Conservation (phyloP, 2,329 filamentous ascomycete genomes). For the Cladosporium oxysporum region DNA sequence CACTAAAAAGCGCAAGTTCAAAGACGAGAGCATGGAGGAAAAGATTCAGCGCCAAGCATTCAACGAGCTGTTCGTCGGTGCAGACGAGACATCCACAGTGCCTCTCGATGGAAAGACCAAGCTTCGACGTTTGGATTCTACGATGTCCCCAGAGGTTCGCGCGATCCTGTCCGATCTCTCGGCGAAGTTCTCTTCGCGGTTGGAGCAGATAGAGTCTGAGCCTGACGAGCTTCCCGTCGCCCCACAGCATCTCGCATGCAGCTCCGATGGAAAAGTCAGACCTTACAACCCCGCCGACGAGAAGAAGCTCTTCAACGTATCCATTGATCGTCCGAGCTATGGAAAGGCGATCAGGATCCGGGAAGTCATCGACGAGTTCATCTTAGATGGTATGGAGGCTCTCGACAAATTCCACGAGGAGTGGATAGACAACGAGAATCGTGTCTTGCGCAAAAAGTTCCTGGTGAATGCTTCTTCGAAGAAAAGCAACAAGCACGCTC, state of each 20-base stretch:
- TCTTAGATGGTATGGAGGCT: not conserved
- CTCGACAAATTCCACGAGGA: not conserved
- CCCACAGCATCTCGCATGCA: not conserved
- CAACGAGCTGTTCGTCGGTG: not conserved
- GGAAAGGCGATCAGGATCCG: not conserved
- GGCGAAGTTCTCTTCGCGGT: not conserved
- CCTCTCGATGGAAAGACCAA: not conserved
- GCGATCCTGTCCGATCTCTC: not conserved
- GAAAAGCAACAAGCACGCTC: not conserved
- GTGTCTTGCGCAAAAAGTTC: not conserved
- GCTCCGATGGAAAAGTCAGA: not conserved
- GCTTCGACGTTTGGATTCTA: not conserved
- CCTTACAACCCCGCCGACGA: not conserved
- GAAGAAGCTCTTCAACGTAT: not conserved
- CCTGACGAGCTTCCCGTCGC: not conserved
- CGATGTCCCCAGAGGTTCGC: not conserved
- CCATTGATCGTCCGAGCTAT: not conserved
- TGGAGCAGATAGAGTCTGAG: not conserved
- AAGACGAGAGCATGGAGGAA: not conserved
- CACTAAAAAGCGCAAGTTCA: not conserved
- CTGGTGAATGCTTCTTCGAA: not conserved
- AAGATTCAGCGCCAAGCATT: not conserved
- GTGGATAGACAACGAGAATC: not conserved
- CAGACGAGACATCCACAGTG: not conserved
- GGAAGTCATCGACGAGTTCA: not conserved